Base-by-base conservation (phyloP, 148 eudicot species). In the Rhododendron molle region DNA sequence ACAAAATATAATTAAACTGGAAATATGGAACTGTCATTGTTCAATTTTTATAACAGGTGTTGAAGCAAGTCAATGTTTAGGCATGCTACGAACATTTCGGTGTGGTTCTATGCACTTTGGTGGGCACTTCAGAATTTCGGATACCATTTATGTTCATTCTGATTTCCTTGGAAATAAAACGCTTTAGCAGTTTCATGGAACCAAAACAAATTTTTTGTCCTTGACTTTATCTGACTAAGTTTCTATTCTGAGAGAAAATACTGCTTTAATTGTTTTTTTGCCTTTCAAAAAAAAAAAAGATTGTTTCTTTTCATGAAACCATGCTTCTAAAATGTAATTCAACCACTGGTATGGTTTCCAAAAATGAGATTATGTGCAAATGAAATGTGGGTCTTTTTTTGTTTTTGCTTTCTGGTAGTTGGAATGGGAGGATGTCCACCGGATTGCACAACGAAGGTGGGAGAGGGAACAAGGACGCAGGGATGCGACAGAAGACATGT, bases 401-500 rank as follows among this genome's bases (percentile, higher is more conserved):
- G 1, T 8, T 67, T 3, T n/a, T 28, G 36, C 14, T 69, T 69
- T 28, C 16, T 38, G 49, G 60, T 77, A 94, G 97, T 86, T 94
- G 92, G 94, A 94, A 88, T 94, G 89, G 92, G 97, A 94, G 81
- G 92, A 90, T 86, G n/a, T 83, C 56, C 93, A 94, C 85, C 73
- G 94, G 81, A 3, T 89, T 54, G 88, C 97, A 46, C 78, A 87
- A 30, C 85, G 95, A 78, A 92, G 90, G 85, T 89, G 88, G 86
- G 92, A 92, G 89, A 83, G 93, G 62, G 95, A 93, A 81, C 95
- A 86, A 87, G 95, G 95, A 9, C 92, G 88, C 67, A 89, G 78
- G 79, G 97, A 94, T 86, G 94, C 89, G 23, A 92, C 93, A 8
- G 94, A 93, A 73, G 95, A 93, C 81, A 93, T 93, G 92, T 92